Percentiles rank a stretch among this genome's conserved stretches.
phyloP scores from a whole-genome alignment of 257 asterid species.

The Solanum pinnatisectum region DNA sequence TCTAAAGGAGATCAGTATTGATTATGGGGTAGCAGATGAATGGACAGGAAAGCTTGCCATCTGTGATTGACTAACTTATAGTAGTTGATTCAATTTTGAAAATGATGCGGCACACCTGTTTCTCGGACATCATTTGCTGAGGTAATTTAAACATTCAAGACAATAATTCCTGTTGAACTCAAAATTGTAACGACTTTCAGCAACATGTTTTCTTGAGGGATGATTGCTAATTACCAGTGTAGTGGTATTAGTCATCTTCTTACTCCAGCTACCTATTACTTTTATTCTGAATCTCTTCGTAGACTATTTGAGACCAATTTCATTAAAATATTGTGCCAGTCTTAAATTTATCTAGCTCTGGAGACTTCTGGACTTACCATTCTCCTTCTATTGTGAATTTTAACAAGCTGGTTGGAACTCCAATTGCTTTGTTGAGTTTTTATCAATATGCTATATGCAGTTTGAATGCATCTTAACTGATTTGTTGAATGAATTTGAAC shows the following conservation, averaged over 20 bases:
- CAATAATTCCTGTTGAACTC: background rate
- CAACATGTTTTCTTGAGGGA: background rate
- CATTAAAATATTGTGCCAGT: background rate
- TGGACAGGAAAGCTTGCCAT: conserved; percentile 61
- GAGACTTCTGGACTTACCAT: background rate
- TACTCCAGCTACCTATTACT: background rate
- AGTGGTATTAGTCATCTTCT: background rate
- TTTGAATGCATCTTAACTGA: background rate
- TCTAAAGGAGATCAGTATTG: conserved; percentile 67
- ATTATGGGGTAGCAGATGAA: conserved; percentile 84
- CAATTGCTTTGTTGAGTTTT: background rate
- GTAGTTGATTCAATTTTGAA: conserved; percentile 9
- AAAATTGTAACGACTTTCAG: background rate
- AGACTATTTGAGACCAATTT: background rate
- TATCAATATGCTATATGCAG: background rate
- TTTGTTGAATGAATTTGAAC: background rate
- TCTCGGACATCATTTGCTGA: conserved; percentile 7
- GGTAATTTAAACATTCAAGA: conserved; percentile 23
- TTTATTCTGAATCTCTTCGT: background rate
- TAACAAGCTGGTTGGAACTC: background rate
- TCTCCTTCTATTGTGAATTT: background rate
- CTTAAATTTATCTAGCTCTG: background rate
- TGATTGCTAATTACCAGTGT: background rate
- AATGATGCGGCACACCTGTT: conserved; percentile 1
- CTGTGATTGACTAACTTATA: conserved; percentile 32